Evolutionary conservation across 768 basidiomycete species (phyloP), one percentile per base, ranked within the genome.

Genomic region (Strobilomyces dryophilus): DNA sequence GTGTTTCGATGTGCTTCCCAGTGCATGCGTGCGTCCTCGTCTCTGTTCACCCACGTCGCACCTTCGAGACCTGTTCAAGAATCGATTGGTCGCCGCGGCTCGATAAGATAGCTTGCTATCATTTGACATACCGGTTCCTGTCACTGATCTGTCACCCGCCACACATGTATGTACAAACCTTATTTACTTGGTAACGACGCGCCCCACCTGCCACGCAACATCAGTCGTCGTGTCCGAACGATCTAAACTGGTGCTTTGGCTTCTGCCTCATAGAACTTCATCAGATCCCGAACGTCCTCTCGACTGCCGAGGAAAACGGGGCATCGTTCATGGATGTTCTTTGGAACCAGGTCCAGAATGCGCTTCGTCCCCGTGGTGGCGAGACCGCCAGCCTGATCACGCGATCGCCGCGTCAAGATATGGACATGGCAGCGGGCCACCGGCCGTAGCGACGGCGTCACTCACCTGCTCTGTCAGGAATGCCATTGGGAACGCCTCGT

Each of bases 401-500:
- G 21, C 21, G 17, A 27, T 45, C 42, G 48, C 15, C 42, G 48
- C 15, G 41, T 52, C 7, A 24, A 12, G 21, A 48, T 9, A 24
- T 4, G 24, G 24, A 29, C 29, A n/a, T 40, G 20, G 0, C 32
- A n/a, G n/a, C n/a, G n/a, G n/a, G n/a, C n/a, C n/a, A 49, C 35
- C 10, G 4, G 26, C 15, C 42, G 31, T 41, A 45, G 24, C n/a
- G 6, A 24, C 24, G 8, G 39, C 24, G 24, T 24, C 45, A 64
- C 78, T 45, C 55, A 88, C 90, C 81, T 95, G 93, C 65, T 98
- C 95, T 3, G 84, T 93, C 67, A 98, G 72, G 74, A 87, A 95
- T 9, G 93, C 89, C 95, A 98, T 97, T 18, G 95, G 95, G 79
- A 97, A 98, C 4, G 92, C 95, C 73, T 98, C 97, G 62, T 98